A percentile compares a stretch with the other conserved stretches of the same genome.
phyloP scores from a whole-genome alignment of 768 basidiomycete species.

The Hericium erinaceus region DNA sequence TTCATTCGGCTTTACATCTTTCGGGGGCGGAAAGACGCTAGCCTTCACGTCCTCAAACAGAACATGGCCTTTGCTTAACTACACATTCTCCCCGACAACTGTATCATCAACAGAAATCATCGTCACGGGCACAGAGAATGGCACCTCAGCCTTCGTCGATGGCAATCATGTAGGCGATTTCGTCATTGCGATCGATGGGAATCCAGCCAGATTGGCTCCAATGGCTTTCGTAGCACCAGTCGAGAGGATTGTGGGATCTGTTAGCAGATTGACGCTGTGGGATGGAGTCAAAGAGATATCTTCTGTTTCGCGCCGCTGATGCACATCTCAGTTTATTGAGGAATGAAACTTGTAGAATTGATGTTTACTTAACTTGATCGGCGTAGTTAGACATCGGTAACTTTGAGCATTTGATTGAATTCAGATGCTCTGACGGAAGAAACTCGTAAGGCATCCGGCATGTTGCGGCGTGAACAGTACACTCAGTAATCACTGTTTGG shows the following conservation, averaged over 20 bases:
- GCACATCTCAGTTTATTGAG: neutral
- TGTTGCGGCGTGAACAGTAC: too few species aligned
- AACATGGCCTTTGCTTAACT: slow-evolving; percentile 12
- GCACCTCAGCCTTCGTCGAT: slow-evolving; percentile 15
- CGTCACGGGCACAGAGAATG: slow-evolving; percentile 11
- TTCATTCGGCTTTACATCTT: slow-evolving; percentile 9
- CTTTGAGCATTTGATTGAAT: too few species aligned
- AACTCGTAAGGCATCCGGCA: too few species aligned
- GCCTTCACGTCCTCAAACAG: slow-evolving; percentile 18
- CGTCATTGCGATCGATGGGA: neutral
- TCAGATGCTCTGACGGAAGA: too few species aligned
- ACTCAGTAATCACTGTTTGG: too few species aligned
- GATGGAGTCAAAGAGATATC: neutral
- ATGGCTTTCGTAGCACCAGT: neutral
- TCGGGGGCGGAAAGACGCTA: slow-evolving; percentile 10
- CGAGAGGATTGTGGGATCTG: neutral
- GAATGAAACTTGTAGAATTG: too few species aligned
- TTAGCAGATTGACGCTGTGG: neutral
- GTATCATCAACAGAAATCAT: slow-evolving; percentile 8
- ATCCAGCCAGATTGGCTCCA: neutral
- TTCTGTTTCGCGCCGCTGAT: neutral
- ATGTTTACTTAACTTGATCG: too few species aligned
- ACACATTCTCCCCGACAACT: slow-evolving; percentile 5
- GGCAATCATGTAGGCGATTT: slow-evolving; percentile 15
- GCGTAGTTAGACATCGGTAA: too few species aligned